Evolutionary conservation across 1,284 basidiomycete species (phyloP).

Genomic region (Psilocybe mexicana): DNA sequence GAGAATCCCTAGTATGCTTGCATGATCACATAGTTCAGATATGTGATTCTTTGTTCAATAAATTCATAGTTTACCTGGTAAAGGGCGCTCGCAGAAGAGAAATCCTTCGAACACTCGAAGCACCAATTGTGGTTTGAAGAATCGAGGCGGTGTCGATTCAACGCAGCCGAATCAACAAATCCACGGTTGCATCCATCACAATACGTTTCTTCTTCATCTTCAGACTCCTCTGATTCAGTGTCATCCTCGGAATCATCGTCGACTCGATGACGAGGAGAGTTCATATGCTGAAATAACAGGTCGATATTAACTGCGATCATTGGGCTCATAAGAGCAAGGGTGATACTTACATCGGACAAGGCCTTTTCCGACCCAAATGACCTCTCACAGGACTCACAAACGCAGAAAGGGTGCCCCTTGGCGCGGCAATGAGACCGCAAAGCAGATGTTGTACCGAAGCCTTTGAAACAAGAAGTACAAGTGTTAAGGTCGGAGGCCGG

Average conservation of each 20-base stretch:
- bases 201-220: background rate
- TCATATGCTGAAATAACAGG: background rate
- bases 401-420: background rate
- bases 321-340: background rate
- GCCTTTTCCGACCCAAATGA: constrained; percentile 2
- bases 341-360: background rate
- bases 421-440: background rate
- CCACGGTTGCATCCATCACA: background rate
- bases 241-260: background rate
- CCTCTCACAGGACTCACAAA: constrained; percentile 2
- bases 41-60: too few species aligned
- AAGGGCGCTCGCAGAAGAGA: constrained; percentile 19
- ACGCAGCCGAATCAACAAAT: background rate
- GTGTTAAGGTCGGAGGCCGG: background rate
- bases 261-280: background rate
- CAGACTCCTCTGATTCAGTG: background rate
- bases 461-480: background rate
- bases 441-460: background rate
- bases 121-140: constrained; percentile 28
- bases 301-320: background rate
- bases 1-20: background rate
- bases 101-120: constrained; percentile 30
- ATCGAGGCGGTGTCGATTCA: constrained; percentile 25
- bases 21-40: background rate
- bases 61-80: constrained; percentile 14